A percentile compares a stretch with the other conserved stretches of the same genome.
Conservation (phyloP, 1,284 basidiomycete genomes). For the Golubevia pallescens region DNA sequence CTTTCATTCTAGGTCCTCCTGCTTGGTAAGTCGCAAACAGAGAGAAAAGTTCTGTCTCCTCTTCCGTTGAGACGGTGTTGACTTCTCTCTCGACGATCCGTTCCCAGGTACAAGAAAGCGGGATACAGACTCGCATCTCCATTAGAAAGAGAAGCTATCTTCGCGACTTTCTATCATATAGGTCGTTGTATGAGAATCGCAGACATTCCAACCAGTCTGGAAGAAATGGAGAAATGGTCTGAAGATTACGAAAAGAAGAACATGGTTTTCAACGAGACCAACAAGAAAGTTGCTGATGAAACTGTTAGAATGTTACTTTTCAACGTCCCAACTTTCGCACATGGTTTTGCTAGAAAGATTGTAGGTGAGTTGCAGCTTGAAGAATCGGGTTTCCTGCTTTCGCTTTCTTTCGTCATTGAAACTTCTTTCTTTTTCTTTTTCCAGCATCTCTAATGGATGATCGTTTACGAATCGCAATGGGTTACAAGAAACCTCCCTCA, state of each 20-base stretch:
- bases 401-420: neutral
- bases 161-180: slow-evolving; percentile 26
- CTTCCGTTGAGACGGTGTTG: slow-evolving; percentile 14
- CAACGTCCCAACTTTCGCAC: slow-evolving; percentile 4
- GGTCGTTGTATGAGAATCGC: slow-evolving; percentile 30
- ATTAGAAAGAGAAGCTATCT: slow-evolving; percentile 32
- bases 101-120: slow-evolving; percentile 13
- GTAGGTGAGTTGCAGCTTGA: slow-evolving; percentile 2
- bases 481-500: slow-evolving; percentile 11
- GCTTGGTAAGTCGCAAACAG: slow-evolving; percentile 1
- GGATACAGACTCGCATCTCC: slow-evolving; percentile 12
- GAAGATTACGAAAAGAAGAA: slow-evolving; percentile 20
- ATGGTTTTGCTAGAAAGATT: slow-evolving; percentile 18
- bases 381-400: too few species aligned
- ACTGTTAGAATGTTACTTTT: slow-evolving; percentile 26
- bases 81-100: slow-evolving; percentile 7
- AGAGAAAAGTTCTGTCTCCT: neutral
- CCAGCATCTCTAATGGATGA: slow-evolving; percentile 24
- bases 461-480: slow-evolving; percentile 19
- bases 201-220: slow-evolving; percentile 18
- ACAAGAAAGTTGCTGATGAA: slow-evolving; percentile 25
- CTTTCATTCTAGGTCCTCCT: slow-evolving; percentile 24
- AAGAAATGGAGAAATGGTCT: slow-evolving; percentile 23
- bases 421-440: neutral
- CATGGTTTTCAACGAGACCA: slow-evolving; percentile 20